Percentiles rank a stretch among this genome's conserved stretches.
Evolutionary conservation across 163 green algal species (phyloP).

Genomic region (Scenedesmus sp.): DNA sequence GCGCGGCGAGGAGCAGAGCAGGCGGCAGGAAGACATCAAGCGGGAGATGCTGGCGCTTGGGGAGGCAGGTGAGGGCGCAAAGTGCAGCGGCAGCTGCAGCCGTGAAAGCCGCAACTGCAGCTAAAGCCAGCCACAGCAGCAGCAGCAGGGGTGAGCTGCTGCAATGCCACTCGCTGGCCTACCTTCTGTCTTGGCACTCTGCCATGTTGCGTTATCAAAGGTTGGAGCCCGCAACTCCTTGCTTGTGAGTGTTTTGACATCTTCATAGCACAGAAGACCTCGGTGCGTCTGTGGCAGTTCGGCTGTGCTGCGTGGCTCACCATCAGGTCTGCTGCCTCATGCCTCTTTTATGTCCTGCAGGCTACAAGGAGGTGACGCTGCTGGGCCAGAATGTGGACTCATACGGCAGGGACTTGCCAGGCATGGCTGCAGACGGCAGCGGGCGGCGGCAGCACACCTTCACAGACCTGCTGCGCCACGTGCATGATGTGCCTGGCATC

Average conservation of each 20-base stretch:
- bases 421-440: slow-evolving; percentile 85
- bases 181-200: background rate
- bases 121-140: background rate
- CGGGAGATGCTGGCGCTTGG: slow-evolving; percentile 91
- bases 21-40: slow-evolving; percentile 86
- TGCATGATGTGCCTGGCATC: slow-evolving; percentile 93
- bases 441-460: slow-evolving; percentile 91
- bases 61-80: slow-evolving; percentile 76
- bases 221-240: background rate
- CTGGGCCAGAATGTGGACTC: slow-evolving; percentile 95
- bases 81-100: background rate
- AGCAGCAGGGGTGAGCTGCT: background rate
- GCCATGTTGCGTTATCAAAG: background rate
- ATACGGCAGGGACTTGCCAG: slow-evolving; percentile 95
- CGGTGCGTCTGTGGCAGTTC: background rate
- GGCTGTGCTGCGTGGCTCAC: background rate
- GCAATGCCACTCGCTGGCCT: no score
- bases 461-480: slow-evolving; percentile 93
- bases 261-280: background rate
- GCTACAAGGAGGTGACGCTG: slow-evolving; percentile 79
- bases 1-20: slow-evolving; percentile 92
- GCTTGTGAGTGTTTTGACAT: background rate
- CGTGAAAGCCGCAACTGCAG: background rate
- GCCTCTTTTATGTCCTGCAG: background rate
- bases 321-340: background rate